phyloP scores from a whole-genome alignment of 2,329 filamentous ascomycete species.

The Diaporthe humulicola region DNA sequence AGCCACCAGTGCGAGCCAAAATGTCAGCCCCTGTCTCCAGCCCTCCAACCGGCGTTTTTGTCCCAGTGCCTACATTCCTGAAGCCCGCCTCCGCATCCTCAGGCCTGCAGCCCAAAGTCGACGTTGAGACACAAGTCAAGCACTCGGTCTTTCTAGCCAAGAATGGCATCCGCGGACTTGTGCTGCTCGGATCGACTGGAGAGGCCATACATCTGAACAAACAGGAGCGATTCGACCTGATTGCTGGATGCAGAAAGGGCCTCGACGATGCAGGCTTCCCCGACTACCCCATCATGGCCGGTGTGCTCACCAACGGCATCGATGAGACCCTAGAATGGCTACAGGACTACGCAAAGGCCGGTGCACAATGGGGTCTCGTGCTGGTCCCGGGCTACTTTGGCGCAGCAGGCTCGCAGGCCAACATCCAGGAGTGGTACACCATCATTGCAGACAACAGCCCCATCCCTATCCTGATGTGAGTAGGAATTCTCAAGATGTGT shows the following conservation, averaged over 20 bases:
- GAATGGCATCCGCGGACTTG: constrained; percentile 71
- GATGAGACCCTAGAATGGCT: constrained; percentile 67
- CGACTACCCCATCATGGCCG: constrained; percentile 72
- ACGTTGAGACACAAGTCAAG: constrained; percentile 68
- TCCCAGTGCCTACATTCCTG: constrained; percentile 76
- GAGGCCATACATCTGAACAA: constrained; percentile 73
- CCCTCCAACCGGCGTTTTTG: constrained; percentile 69
- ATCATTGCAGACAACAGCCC: constrained; percentile 71
- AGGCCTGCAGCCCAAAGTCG: constrained; percentile 63
- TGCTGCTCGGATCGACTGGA: constrained; percentile 74
- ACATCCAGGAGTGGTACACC: constrained; percentile 72
- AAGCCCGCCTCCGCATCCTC: constrained; percentile 58
- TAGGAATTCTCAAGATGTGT: constrained; percentile 7
- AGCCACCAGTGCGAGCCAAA: neutral
- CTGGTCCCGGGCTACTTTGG: constrained; percentile 77
- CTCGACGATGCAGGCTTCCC: constrained; percentile 68
- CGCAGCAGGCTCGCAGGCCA: constrained; percentile 67
- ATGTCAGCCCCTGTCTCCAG: constrained; percentile 34
- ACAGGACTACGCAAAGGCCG: constrained; percentile 63
- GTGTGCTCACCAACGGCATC: constrained; percentile 72
- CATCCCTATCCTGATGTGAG: constrained; percentile 72
- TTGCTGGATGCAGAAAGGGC: constrained; percentile 67
- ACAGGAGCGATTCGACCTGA: constrained; percentile 67
- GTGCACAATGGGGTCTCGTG: constrained; percentile 73
- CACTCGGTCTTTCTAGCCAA: constrained; percentile 72